phyloP scores from a whole-genome alignment of 306 rosid genomes.

The Quercus aquifolioides region DNA sequence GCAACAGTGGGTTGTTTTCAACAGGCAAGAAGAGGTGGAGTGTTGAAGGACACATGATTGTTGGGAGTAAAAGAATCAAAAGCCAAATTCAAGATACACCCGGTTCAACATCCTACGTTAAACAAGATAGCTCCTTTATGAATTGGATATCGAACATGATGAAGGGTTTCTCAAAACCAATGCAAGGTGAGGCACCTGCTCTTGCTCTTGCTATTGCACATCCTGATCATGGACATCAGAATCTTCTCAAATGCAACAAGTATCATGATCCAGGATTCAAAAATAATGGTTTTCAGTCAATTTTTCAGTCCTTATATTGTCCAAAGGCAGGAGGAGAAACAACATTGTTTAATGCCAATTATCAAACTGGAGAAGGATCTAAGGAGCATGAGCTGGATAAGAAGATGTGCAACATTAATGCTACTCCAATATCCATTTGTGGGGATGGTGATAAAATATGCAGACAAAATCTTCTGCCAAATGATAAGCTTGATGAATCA shows the following conservation, averaged over 20 bases:
- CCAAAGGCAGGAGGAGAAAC: slow-evolving; percentile 41
- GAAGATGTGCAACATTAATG: slow-evolving; percentile 33
- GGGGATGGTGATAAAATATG: slow-evolving; percentile 26
- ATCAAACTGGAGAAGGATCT: slow-evolving; percentile 41
- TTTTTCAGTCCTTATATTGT: slow-evolving; percentile 66
- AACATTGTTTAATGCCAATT: slow-evolving; percentile 15
- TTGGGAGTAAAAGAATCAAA: slow-evolving; percentile 47
- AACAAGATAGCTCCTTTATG: slow-evolving; percentile 75
- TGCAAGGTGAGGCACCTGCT: slow-evolving; percentile 37
- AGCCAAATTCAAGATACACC: slow-evolving; percentile 40
- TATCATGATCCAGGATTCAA: slow-evolving; percentile 32
- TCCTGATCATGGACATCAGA: slow-evolving; percentile 29
- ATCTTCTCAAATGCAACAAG: slow-evolving; percentile 31
- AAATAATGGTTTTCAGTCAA: slow-evolving; percentile 63
- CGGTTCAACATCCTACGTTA: slow-evolving; percentile 28
- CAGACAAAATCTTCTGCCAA: slow-evolving; percentile 24
- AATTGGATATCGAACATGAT: slow-evolving; percentile 74
- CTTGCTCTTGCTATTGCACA: slow-evolving; percentile 38
- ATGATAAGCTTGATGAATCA: slow-evolving; percentile 30
- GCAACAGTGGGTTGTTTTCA: slow-evolving; percentile 40
- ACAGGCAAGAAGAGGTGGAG: slow-evolving; percentile 49
- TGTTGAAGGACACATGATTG: slow-evolving; percentile 49
- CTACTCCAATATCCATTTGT: slow-evolving; percentile 49
- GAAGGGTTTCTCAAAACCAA: slow-evolving; percentile 59
- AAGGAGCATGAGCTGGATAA: slow-evolving; percentile 39